A percentile compares a stretch with the other conserved stretches of the same genome.
Evolutionary conservation across 176 grass and related monocot species (phyloP).

Genomic region (Saccharum officinarum): DNA sequence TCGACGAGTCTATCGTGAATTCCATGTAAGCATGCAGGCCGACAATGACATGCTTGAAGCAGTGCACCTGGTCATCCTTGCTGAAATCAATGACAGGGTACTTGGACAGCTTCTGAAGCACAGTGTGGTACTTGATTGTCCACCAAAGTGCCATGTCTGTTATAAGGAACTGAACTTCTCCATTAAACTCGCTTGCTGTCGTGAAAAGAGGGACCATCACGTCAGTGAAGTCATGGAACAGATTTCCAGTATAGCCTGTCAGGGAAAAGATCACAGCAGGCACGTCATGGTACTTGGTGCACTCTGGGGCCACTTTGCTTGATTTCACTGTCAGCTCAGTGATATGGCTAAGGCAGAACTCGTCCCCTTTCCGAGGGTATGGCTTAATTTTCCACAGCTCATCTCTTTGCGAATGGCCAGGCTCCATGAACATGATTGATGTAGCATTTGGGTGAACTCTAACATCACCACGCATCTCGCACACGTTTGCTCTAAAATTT

Average conservation of each 20-base stretch:
- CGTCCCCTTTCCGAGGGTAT: conserved; percentile 73
- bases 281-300: conserved; percentile 51
- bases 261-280: conserved; percentile 60
- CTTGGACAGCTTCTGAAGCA: conserved; percentile 55
- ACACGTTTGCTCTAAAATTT: conserved; percentile 52
- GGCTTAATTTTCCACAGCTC: conserved; percentile 72
- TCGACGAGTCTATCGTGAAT: conserved; percentile 58
- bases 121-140: conserved; percentile 53
- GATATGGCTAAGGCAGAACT: conserved; percentile 56
- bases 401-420: conserved; percentile 27
- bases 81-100: conserved; percentile 66
- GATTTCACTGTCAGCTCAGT: conserved; percentile 54
- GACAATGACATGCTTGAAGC: conserved; percentile 64
- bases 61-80: conserved; percentile 63
- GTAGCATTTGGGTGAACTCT: conserved; percentile 49
- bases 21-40: conserved; percentile 66
- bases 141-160: conserved; percentile 55
- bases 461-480: conserved; percentile 64
- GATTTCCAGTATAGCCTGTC: conserved; percentile 61
- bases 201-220: conserved; percentile 79
- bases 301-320: conserved; percentile 49
- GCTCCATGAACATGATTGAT: conserved; percentile 41
- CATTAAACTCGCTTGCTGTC: conserved; percentile 59
- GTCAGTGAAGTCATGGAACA: conserved; percentile 79
- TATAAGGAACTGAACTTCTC: conserved; percentile 64